Conservation (phyloP, 176 grass and related monocot species). For the Carex cristatella region DNA sequence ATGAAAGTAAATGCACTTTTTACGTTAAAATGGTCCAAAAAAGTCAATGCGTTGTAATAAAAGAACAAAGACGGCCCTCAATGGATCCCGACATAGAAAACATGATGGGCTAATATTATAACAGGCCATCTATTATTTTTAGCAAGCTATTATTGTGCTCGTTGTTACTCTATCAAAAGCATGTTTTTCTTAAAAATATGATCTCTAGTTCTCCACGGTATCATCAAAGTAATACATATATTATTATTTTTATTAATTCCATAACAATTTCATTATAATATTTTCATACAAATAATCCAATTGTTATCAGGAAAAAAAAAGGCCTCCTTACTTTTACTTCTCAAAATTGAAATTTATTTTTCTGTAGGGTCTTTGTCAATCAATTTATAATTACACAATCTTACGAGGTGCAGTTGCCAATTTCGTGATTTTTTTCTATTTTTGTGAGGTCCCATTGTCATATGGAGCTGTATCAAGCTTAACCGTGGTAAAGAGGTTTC, state of each 20-base stretch:
- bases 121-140: neutral
- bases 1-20: neutral
- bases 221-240: neutral
- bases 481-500: neutral
- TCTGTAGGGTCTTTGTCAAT: neutral
- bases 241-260: neutral
- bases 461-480: neutral
- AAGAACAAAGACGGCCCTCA: neutral
- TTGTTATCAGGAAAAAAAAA: too few species aligned
- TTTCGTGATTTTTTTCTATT: neutral
- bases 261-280: neutral
- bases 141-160: neutral
- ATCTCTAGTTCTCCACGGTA: neutral
- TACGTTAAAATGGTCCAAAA: neutral
- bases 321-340: too few species aligned
- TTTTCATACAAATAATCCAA: neutral
- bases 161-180: neutral
- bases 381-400: neutral
- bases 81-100: neutral
- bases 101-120: neutral
- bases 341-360: neutral
- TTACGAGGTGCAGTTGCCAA: neutral
- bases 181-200: neutral
- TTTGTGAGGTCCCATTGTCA: neutral
- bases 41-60: neutral